These are phyloP conservation scores for Quercus engelmannii DNA, from an alignment of 306 rosid species.

Conservation along the genomic window DNA sequence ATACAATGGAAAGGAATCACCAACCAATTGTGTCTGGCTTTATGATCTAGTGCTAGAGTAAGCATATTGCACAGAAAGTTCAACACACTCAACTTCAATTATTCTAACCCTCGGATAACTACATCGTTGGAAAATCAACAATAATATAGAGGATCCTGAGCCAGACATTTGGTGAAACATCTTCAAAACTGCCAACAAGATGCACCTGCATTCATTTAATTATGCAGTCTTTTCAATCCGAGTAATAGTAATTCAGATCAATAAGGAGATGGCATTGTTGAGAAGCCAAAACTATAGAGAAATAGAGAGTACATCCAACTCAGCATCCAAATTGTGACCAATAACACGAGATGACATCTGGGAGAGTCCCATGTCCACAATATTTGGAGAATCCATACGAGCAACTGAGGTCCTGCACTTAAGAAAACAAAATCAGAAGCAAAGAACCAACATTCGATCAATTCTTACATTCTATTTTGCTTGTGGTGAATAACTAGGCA, in stretches of 20 bases:
- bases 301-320: background rate
- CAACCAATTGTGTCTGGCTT: constrained; percentile 37
- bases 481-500: no score
- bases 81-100: no score
- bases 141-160: no score
- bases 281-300: background rate
- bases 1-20: constrained; percentile 69
- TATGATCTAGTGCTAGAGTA: background rate
- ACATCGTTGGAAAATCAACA: no score
- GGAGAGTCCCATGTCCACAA: constrained; percentile 60
- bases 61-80: no score
- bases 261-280: constrained; percentile 1
- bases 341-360: constrained; percentile 58
- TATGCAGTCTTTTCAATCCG: constrained; percentile 2
- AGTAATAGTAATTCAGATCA: background rate
- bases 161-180: no score
- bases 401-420: constrained; percentile 58
- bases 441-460: background rate
- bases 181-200: no score
- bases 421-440: background rate
- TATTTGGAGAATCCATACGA: constrained; percentile 74
- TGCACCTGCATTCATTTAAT: constrained; percentile 39
- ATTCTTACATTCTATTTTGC: constrained; percentile 52
- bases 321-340: constrained; percentile 33
- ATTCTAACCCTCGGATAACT: no score